These are phyloP conservation scores for Vitellaria paradoxa DNA, from an alignment of 179 eudicot genomes.

Conservation along the genomic window DNA sequence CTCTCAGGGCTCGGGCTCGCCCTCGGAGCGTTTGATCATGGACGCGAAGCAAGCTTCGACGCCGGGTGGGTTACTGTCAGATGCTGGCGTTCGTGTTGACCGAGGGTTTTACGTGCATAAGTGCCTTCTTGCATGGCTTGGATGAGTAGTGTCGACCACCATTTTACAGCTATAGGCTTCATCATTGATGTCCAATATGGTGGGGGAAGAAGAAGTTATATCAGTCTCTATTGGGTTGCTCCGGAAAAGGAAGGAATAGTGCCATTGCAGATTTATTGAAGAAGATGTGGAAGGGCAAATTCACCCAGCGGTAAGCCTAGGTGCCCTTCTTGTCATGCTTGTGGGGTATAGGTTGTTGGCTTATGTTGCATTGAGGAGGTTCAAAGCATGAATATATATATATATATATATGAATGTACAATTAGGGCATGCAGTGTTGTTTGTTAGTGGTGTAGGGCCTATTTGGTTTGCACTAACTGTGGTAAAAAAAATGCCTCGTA, in stretches of 20 bases:
- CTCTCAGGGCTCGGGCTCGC: slow-evolving; percentile 91
- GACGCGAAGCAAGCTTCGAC: slow-evolving; percentile 96
- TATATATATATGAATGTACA: neutral
- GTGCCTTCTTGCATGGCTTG: slow-evolving; percentile 69
- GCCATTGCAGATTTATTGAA: slow-evolving; percentile 63
- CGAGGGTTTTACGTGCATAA: slow-evolving; percentile 83
- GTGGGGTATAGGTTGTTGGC: slow-evolving; percentile 72
- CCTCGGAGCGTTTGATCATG: slow-evolving; percentile 84
- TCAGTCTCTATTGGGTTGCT: slow-evolving; percentile 52
- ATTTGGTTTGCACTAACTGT: neutral
- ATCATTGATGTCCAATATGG: slow-evolving; percentile 67
- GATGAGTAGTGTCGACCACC: slow-evolving; percentile 77
- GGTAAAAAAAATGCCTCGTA: neutral
- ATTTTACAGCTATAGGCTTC: slow-evolving; percentile 61
- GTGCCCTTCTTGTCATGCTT: slow-evolving; percentile 50
- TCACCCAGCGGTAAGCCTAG: slow-evolving; percentile 42
- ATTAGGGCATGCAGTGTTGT: neutral
- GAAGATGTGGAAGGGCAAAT: slow-evolving; percentile 71
- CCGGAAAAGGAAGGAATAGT: slow-evolving; percentile 7
- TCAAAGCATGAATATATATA: slow-evolving; percentile 25
- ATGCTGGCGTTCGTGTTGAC: slow-evolving; percentile 89
- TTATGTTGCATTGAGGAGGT: slow-evolving; percentile 55
- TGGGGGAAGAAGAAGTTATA: slow-evolving; percentile 48
- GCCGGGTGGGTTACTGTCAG: slow-evolving; percentile 54
- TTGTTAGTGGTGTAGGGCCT: neutral